phyloP scores from a whole-genome alignment of 768 basidiomycete genomes.

The Pleurotus djamor region DNA sequence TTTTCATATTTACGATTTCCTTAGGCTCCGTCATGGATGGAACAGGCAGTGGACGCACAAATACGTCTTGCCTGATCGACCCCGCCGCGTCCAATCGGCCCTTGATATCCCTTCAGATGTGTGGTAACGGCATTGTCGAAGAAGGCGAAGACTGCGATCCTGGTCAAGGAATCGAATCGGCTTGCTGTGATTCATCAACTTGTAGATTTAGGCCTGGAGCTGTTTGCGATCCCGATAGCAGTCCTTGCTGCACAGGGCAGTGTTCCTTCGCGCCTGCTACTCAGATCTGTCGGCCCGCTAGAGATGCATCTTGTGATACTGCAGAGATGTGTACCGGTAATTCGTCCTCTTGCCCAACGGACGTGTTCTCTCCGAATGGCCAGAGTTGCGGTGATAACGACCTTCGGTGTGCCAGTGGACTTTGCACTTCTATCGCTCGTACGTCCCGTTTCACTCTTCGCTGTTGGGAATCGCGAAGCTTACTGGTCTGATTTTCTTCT shows the following conservation, averaged over 20 bases:
- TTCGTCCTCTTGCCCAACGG: conserved; percentile 68
- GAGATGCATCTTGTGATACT: conserved; percentile 66
- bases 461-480: conserved; percentile 7
- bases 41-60: conserved; percentile 37
- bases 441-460: conserved; percentile 21
- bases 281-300: conserved; percentile 69
- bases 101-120: conserved; percentile 67
- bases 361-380: conserved; percentile 62
- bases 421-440: conserved; percentile 74
- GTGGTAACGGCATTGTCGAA: conserved; percentile 84
- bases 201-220: conserved; percentile 76
- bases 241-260: conserved; percentile 67
- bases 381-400: conserved; percentile 62
- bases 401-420: conserved; percentile 73
- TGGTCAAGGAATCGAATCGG: conserved; percentile 51
- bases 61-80: conserved; percentile 68
- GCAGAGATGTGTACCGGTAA: conserved; percentile 76
- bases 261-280: conserved; percentile 70
- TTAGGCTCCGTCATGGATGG: conserved; percentile 65
- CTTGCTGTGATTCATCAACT: conserved; percentile 72
- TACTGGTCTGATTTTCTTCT: conserved; percentile 11
- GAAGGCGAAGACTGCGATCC: conserved; percentile 88
- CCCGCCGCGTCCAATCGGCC: conserved; percentile 39
- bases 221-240: conserved; percentile 76
- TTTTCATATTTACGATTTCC: not conserved